A percentile compares a stretch with the other conserved stretches of the same genome.
These are phyloP conservation scores for Periconia digitata DNA, from an alignment of 2,329 filamentous ascomycete species.

Conservation along the genomic window DNA sequence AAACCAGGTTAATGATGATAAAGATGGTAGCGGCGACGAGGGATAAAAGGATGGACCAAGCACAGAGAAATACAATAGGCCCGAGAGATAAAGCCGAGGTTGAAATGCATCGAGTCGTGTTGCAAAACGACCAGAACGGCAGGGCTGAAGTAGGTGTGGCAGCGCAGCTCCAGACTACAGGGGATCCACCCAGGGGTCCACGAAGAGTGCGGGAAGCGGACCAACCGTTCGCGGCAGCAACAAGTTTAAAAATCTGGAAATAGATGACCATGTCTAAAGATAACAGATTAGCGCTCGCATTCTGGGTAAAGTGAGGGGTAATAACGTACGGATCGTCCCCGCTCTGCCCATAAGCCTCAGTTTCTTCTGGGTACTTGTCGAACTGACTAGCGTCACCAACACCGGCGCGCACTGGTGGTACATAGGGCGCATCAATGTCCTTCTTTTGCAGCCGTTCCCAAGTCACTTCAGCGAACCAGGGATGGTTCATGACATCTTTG, in stretches of 20 bases:
- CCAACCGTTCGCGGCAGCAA: background rate
- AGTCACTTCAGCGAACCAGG: slow-evolving; percentile 96
- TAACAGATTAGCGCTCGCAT: slow-evolving; percentile 1
- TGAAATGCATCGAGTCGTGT: background rate
- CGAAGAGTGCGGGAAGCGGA: background rate
- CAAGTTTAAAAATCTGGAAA: slow-evolving; percentile 22
- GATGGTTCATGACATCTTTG: slow-evolving; percentile 90
- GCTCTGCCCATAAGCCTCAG: slow-evolving; percentile 80
- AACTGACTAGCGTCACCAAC: slow-evolving; percentile 96
- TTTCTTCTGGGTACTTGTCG: slow-evolving; percentile 96
- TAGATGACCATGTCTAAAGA: slow-evolving; percentile 20
- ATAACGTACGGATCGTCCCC: slow-evolving; percentile 87
- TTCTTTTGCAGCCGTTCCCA: slow-evolving; percentile 94
- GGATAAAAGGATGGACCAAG: too few relatives aligned
- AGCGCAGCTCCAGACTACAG: too few relatives aligned
- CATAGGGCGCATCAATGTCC: slow-evolving; percentile 97
- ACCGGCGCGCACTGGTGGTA: slow-evolving; percentile 90
- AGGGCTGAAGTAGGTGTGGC: background rate
- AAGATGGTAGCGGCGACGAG: too few relatives aligned
- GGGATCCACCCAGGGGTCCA: background rate
- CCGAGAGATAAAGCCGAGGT: background rate
- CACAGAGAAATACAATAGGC: background rate
- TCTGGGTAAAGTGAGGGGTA: background rate
- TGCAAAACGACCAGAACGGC: background rate
- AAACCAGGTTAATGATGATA: too few relatives aligned